Base-by-base conservation (phyloP, 352 stramenopile genomes). In the Globisporangium abappressorium region DNA sequence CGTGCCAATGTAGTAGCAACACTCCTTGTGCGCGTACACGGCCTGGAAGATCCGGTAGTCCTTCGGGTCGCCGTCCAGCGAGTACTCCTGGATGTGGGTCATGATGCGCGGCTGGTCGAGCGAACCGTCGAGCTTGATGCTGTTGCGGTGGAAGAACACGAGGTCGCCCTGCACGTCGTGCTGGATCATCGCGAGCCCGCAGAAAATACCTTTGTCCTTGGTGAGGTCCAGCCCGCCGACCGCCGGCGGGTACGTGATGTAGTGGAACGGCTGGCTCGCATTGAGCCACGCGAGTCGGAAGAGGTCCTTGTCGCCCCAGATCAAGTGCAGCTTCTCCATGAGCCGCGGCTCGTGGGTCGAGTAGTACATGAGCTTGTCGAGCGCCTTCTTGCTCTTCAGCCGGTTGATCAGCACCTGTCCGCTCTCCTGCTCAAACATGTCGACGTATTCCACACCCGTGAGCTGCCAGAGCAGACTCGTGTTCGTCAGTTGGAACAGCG, bases 281-380 rank as follows among this genome's bases (percentile, higher is more conserved):
- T 94, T 93, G 6, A 91, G 70, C 86, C 88, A 96, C 65, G 86
- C 86, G 18, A 96, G 68, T 14, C 88, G 84, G 55, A 94, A 96
- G 18, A 96, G 69, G 47, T 96, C 88, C 57, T 96, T 96, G 78
- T 96, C 88, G 53, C 88, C 88, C 86, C 86, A 96, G 36, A 96
- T 84, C 14, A 96, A 74, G 57, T 91, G 78, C 62, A 95, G 76
- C 47, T 85, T 70, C 66, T 93, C 86, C 26, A 93, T 73, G 47
- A 93, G 54, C 0, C 82, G 75, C 57, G 85, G 84, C 59, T 90
- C 72, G 66, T 91, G 81, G 20, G 81, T 91, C 46, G 84, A 91
- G 60, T 94, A 95, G 65, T 89, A 93, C 85, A 95, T 93, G 59
- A 95, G 82, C 67, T 93, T 92, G 65, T 95, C 81, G 28, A 96